Evolutionary conservation across 2,329 filamentous ascomycete genomes (phyloP), one percentile per base, ranked within the genome.

Genomic region (Pseudogymnoascus sp.): DNA sequence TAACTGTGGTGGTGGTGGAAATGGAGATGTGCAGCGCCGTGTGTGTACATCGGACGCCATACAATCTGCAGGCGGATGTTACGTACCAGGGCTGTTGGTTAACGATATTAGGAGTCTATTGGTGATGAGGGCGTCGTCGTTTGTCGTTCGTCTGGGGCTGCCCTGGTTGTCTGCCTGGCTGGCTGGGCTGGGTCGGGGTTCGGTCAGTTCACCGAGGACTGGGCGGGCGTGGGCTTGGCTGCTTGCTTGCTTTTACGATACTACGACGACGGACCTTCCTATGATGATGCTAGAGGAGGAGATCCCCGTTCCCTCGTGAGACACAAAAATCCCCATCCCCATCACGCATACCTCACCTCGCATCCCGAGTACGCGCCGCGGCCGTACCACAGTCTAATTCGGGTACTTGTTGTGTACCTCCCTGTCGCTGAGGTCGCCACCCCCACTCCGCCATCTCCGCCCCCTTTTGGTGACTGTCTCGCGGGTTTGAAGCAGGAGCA

Each of bases 301-400:
- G 42, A 46, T 46, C 42, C 42, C 42, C 42, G 21, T 46, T 46
- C 42, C 42, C 42, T 46, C 42, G 42, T 46, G 42, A 46, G 42
- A 46, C 42, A 21, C 21, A 21, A 21, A 46, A 40, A 23, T 23
- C 42, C 42, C 42, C 42, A 23, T 46, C 21, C 42, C 40, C 40
- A 46, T 25, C 42, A 25, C 42, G 21, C 42, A 46, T 46, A 23
- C 42, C 14, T 46, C 5, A 7, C 7, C 5, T 9, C 7, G 16
- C 38, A 42, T 40, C 16, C 8, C 5, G 42, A 25, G 42, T 46
- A 46, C 42, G 4, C 11, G 2, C 3, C 5, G 5, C 5, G 5
- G 21, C 6, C 6, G 42, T 46, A 46, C 21, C 42, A 6, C 42
- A 25, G 42, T 3, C 11, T 46, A 46, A 46, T 46, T 46, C 5